phyloP scores from a whole-genome alignment of 495 filamentous ascomycete species.

The Hyaloscypha bicolor region DNA sequence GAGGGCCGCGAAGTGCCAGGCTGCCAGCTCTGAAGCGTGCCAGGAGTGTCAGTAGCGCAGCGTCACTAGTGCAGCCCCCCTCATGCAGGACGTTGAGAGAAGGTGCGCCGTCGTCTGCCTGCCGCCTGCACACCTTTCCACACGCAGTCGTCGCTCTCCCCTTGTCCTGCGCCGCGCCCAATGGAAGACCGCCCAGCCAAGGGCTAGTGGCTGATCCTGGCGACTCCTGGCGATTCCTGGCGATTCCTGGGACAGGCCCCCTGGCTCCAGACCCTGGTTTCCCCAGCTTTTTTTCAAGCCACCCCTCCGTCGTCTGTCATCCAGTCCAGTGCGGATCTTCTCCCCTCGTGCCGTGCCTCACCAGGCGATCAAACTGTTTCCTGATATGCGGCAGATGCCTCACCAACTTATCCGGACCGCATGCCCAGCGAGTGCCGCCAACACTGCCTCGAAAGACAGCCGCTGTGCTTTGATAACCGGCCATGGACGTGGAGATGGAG shows the following conservation, averaged over 20 bases:
- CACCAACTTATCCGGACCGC: constrained; percentile 3
- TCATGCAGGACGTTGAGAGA: constrained; percentile 16
- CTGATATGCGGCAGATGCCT: background rate
- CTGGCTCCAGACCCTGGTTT: constrained; percentile 15
- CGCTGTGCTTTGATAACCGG: background rate
- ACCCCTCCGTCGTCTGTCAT: constrained; percentile 20
- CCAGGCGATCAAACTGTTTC: background rate
- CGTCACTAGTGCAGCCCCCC: background rate
- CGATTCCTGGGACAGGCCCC: background rate
- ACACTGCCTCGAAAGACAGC: background rate
- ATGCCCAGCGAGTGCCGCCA: background rate
- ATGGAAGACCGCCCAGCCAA: background rate
- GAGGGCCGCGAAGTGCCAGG: too few relatives aligned
- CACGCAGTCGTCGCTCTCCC: background rate
- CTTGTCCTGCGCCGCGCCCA: background rate
- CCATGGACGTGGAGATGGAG: too few relatives aligned
- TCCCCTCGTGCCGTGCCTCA: constrained; percentile 17
- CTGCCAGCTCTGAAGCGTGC: background rate
- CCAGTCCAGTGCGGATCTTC: constrained; percentile 15
- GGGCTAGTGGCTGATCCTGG: too few relatives aligned
- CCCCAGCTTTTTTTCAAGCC: constrained; percentile 32
- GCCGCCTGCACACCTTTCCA: constrained; percentile 22
- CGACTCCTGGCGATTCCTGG: background rate
- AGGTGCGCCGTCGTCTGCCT: constrained; percentile 18
- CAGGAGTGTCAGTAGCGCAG: background rate